A percentile compares a stretch with the other conserved stretches of the same genome.
These are phyloP conservation scores for Lomentospora prolificans DNA, from an alignment of 2,329 filamentous ascomycete species.

Conservation along the genomic window DNA sequence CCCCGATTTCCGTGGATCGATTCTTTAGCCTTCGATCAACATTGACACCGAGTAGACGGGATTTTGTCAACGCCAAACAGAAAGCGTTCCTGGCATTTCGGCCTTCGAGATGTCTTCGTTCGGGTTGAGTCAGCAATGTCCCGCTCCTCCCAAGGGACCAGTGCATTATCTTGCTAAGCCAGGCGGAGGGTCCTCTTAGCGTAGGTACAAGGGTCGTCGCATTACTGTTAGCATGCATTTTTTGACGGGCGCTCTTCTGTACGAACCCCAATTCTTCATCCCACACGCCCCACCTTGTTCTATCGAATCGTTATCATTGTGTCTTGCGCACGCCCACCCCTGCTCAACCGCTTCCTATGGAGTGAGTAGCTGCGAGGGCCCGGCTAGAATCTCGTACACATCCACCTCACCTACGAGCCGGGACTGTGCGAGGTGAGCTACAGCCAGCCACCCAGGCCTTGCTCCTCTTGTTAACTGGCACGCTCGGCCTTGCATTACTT, in stretches of 20 bases:
- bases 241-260: background rate
- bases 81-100: background rate
- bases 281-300: background rate
- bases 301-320: background rate
- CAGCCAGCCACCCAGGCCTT: too few relatives aligned
- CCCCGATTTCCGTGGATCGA: background rate
- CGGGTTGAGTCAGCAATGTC: background rate
- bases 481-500: too few relatives aligned
- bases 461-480: too few relatives aligned
- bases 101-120: background rate
- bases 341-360: background rate
- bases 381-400: too few relatives aligned
- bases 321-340: background rate
- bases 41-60: background rate
- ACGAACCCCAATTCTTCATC: slow-evolving; percentile 1
- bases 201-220: background rate
- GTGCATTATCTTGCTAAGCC: background rate
- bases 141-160: background rate
- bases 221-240: background rate
- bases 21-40: slow-evolving; percentile 1
- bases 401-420: too few relatives aligned
- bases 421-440: too few relatives aligned
- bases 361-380: background rate
- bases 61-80: background rate
- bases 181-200: background rate